A percentile compares a stretch with the other conserved stretches of the same genome.
Conservation (phyloP, 2,329 filamentous ascomycete species). For the Fusarium tanahbumbuense region DNA sequence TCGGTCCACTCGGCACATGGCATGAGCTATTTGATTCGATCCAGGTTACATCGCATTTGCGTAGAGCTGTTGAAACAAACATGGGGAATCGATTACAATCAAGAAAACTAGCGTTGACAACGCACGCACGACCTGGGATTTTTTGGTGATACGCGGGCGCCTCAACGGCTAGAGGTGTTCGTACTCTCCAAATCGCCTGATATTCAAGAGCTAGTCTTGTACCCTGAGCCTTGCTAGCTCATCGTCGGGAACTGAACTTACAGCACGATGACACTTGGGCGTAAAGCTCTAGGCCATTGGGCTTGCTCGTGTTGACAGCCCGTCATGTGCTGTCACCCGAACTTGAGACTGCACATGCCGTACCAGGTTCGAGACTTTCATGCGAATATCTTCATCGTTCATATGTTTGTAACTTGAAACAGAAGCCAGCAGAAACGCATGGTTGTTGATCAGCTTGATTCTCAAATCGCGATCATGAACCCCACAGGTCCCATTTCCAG, state of each 20-base stretch:
- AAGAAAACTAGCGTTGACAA: constrained; percentile 30
- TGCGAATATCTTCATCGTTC: background rate
- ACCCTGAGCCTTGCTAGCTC: constrained; percentile 29
- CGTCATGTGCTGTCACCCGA: background rate
- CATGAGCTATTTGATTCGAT: constrained; percentile 18
- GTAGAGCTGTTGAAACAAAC: constrained; percentile 28
- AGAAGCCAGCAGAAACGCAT: background rate
- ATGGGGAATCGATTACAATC: constrained; percentile 20
- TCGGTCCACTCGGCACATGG: constrained; percentile 11
- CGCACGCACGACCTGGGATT: constrained; percentile 14
- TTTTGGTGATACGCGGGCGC: constrained; percentile 32
- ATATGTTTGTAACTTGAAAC: constrained; percentile 6
- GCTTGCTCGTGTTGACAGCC: constrained; percentile 8
- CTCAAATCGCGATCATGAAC: constrained; percentile 23
- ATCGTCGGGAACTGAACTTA: background rate
- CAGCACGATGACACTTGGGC: constrained; percentile 12
- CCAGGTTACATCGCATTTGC: constrained; percentile 30
- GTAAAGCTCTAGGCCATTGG: background rate
- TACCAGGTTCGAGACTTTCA: background rate
- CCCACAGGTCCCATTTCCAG: constrained; percentile 24
- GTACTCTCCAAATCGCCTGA: constrained; percentile 6
- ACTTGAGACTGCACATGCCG: background rate
- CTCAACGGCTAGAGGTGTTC: constrained; percentile 33
- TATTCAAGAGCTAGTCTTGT: constrained; percentile 27
- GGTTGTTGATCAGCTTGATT: constrained; percentile 16